A percentile compares a stretch with the other conserved stretches of the same genome.
phyloP scores from a whole-genome alignment of 2,329 filamentous ascomycete species.

The Paraphaeosphaeria minitans region DNA sequence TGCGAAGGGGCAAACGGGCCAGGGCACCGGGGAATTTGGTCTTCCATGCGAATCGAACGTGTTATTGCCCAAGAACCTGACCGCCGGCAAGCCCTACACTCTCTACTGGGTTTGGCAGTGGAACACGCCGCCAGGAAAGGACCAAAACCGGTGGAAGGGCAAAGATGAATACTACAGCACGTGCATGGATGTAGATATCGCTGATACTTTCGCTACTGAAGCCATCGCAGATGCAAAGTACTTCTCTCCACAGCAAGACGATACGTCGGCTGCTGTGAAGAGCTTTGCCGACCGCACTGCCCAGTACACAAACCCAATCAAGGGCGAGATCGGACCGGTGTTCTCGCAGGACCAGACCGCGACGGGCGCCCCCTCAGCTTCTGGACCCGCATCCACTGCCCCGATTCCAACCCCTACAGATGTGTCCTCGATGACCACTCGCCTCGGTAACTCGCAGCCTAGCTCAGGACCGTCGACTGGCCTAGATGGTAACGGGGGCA shows the following conservation, averaged over 20 bases:
- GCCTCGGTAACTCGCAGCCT: slow-evolving; percentile 8
- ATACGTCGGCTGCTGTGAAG: slow-evolving; percentile 46
- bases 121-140: slow-evolving; percentile 46
- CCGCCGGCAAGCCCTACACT: slow-evolving; percentile 71
- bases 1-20: slow-evolving; percentile 54
- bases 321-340: slow-evolving; percentile 36
- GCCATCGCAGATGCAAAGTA: slow-evolving; percentile 20
- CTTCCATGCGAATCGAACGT: slow-evolving; percentile 84
- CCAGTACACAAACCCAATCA: slow-evolving; percentile 33
- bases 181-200: slow-evolving; percentile 61
- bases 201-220: slow-evolving; percentile 28
- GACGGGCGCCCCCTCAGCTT: slow-evolving; percentile 14
- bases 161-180: slow-evolving; percentile 61
- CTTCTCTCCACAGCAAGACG: slow-evolving; percentile 48
- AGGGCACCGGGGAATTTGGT: slow-evolving; percentile 50
- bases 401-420: not conserved
- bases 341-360: slow-evolving; percentile 21
- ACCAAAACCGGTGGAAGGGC: slow-evolving; percentile 23
- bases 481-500: not conserved
- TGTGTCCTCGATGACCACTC: slow-evolving; percentile 7
- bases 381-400: slow-evolving; percentile 2
- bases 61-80: slow-evolving; percentile 69
- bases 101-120: slow-evolving; percentile 98
- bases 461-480: not conserved
- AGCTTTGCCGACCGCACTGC: slow-evolving; percentile 50